Evolutionary conservation across 345 rosid species (phyloP).

Genomic region (sweet orange (Citrus sinensis)): DVS_A1.0 CM039162.1:27015501-27016000

Average conservation of each 20-base stretch:
- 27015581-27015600: background rate
- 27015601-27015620: background rate
- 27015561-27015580: background rate
- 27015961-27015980: background rate
- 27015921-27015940: background rate
- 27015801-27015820: background rate
- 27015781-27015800: background rate
- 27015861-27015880: background rate
- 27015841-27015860: background rate
- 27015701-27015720: background rate
- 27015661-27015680: background rate
- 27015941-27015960: background rate
- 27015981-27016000: background rate
- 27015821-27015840: background rate
- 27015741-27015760: background rate
- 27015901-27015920: background rate
- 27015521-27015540: background rate
- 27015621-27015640: background rate
- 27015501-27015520: background rate
- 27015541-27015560: background rate
- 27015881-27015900: background rate
- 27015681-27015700: background rate
- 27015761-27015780: background rate
- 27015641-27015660: background rate
- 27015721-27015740: background rate